Evolutionary conservation across 163 green algal species (phyloP), one percentile per base, ranked within the genome.

Genomic region (Chlorella variabilis): DNA sequence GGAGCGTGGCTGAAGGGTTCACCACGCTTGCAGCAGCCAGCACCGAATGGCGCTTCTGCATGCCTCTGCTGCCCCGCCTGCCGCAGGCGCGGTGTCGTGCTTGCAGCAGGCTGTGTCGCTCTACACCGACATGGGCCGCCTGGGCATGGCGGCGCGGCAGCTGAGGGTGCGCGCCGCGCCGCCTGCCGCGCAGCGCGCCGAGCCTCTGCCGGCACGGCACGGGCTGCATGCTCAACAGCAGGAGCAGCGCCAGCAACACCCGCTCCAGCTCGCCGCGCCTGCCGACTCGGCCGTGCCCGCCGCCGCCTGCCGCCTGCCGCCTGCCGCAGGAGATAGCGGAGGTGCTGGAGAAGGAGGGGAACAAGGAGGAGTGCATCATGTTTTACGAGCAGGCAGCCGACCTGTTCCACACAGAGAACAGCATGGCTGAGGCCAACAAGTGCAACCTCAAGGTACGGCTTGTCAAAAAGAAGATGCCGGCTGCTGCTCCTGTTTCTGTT

Each of bases 91-190:
- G 1, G 49, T 94, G 51, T 54, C 75, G 4, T 90, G 78, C 42
- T 84, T 98, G 56, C 89, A 94, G 42, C 86, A 93, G 39, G 95
- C 96, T 0, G 91, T 98, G 2, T 89, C 91, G 15, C 75, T 95
- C 0, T 99, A 98, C 86, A 98, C 93, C 9, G 95, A 99, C 70
- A 96, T 98, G 88, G 97, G 97, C 3, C 88, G 96, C 2, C 87
- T 99, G 21, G 93, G 93, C 80, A 98, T 98, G 95, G 95, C 97
- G 21, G 97, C 96, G 0, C 86, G 94, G 45, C 92, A 99, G 69
- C 84, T 95, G 29, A 91, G 91, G 88, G 90, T 93, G 69, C 54
- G 80, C 33, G 23, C 23, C 71, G 49, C 33, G 36, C n/a, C n/a
- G n/a, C n/a, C n/a, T n/a, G n/a, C n/a, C n/a, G n/a, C n/a, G n/a